Evolutionary conservation across 2,329 filamentous ascomycete genomes (phyloP), one percentile per base, ranked within the genome.

Genomic region (Beauveria scarabaeidicola): DNA sequence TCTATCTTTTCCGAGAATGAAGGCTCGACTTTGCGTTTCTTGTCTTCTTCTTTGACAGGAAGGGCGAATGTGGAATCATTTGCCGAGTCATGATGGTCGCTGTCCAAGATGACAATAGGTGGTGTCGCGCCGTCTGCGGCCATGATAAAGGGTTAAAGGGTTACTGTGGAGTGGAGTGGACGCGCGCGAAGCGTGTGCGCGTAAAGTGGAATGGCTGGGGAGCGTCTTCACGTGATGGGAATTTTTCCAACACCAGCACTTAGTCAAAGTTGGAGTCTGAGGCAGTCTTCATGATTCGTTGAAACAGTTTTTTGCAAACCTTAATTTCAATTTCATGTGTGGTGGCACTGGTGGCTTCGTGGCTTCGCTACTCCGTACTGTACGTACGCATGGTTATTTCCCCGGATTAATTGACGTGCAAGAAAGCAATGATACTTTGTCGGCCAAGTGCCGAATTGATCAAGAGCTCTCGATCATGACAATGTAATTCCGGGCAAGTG

Each of bases 1-100:
- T 74, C 68, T 1, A 79, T 73, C 64, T 78, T 80, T 60, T 78
- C 76, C 17, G 72, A 70, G 32, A 74, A 65, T 7, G 72, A 68
- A 10, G 65, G 48, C 3, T 72, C 68, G 3, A 68, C 64, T 63
- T 78, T 79, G 23, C 75, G 70, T 64, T 78, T 78, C 43, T 36
- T 56, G 4, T 40, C 58, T 5, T 19, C 17, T 36, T 52, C 47
- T 38, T 40, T 58, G 5, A 17, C 10, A 1, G 7, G 5, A n/a
- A 3, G 15, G 3, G 36, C 17, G 23, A 19, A 15, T 5, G 54
- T 55, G 17, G 19, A 11, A 36, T 47, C 11, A 9, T 19, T 36
- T 17, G 32, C 54, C 23, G 50, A 36, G 5, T 10, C 38, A 36
- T 40, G 27, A 27, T 59, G 56, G 38, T 61, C 60, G 17, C 59